Percentiles rank a stretch among this genome's conserved stretches.
These are phyloP conservation scores for Penicillium occitanis DNA, from an alignment of 2,329 filamentous ascomycete species.

Conservation along the genomic window DNA sequence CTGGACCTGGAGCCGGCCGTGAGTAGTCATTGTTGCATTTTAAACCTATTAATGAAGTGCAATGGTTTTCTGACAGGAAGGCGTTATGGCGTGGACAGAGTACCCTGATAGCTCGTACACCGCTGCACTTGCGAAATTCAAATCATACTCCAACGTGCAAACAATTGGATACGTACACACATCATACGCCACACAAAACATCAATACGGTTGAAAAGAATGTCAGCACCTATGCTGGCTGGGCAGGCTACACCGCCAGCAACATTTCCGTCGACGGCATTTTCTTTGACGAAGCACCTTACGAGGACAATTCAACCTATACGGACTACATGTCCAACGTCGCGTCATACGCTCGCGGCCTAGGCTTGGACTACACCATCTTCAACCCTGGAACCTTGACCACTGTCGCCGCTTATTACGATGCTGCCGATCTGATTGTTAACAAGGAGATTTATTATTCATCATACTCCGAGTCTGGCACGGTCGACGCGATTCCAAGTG, in stretches of 20 bases:
- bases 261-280: slow-evolving; percentile 19
- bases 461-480: slow-evolving; percentile 2
- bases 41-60: not conserved
- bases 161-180: slow-evolving; percentile 18
- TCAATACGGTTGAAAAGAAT: not conserved
- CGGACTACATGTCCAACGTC: slow-evolving; percentile 7
- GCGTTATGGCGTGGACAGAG: not conserved
- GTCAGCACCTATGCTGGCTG: slow-evolving; percentile 18
- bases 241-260: slow-evolving; percentile 11
- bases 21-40: not conserved
- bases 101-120: slow-evolving; percentile 14
- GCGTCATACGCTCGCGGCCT: slow-evolving; percentile 11
- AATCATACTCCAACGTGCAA: slow-evolving; percentile 18
- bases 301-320: slow-evolving; percentile 2
- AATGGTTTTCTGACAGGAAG: not conserved
- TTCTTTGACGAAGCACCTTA: slow-evolving; percentile 19
- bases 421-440: slow-evolving; percentile 16
- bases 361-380: slow-evolving; percentile 12
- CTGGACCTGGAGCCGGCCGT: slow-evolving; percentile 22
- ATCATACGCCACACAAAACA: not conserved
- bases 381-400: slow-evolving; percentile 16
- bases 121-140: slow-evolving; percentile 9
- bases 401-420: slow-evolving; percentile 15
- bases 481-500: not conserved
- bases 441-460: slow-evolving; percentile 10